Conservation (phyloP, 1,139 yeast species). For the Saccharomyces hybrid region DNA sequence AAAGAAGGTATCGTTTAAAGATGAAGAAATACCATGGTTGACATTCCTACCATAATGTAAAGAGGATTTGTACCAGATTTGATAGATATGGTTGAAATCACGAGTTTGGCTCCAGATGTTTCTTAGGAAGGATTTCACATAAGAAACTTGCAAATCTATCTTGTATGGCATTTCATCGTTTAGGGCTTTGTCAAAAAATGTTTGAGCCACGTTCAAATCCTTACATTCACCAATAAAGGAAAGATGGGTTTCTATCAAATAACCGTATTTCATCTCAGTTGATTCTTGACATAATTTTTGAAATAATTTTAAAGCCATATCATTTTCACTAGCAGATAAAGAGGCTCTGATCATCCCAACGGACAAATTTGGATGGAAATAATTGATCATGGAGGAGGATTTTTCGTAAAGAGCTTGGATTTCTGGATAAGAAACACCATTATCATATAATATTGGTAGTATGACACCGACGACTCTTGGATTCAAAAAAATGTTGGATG, state of each 20-base stretch:
- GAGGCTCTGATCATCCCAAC: slow-evolving; percentile 60
- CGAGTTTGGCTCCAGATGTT: slow-evolving; percentile 54
- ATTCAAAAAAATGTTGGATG: slow-evolving; percentile 34
- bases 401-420: slow-evolving; percentile 41
- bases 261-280: slow-evolving; percentile 35
- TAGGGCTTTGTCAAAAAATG: slow-evolving; percentile 67
- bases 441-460: slow-evolving; percentile 58
- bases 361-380: slow-evolving; percentile 44
- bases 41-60: slow-evolving; percentile 51
- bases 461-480: slow-evolving; percentile 64
- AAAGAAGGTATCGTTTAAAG: slow-evolving; percentile 64
- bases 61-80: slow-evolving; percentile 61
- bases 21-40: slow-evolving; percentile 56
- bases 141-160: slow-evolving; percentile 67
- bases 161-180: slow-evolving; percentile 60
- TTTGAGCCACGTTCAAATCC: slow-evolving; percentile 62
- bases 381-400: slow-evolving; percentile 34
- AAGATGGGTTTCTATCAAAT: slow-evolving; percentile 60
- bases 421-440: slow-evolving; percentile 58
- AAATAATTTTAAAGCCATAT: slow-evolving; percentile 45
- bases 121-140: slow-evolving; percentile 57
- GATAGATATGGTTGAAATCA: slow-evolving; percentile 51
- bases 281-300: slow-evolving; percentile 38
- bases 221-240: slow-evolving; percentile 76
- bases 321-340: slow-evolving; percentile 42